Base-by-base conservation (phyloP, 176 grass and related monocot species). In the Lolium perenne region DNA sequence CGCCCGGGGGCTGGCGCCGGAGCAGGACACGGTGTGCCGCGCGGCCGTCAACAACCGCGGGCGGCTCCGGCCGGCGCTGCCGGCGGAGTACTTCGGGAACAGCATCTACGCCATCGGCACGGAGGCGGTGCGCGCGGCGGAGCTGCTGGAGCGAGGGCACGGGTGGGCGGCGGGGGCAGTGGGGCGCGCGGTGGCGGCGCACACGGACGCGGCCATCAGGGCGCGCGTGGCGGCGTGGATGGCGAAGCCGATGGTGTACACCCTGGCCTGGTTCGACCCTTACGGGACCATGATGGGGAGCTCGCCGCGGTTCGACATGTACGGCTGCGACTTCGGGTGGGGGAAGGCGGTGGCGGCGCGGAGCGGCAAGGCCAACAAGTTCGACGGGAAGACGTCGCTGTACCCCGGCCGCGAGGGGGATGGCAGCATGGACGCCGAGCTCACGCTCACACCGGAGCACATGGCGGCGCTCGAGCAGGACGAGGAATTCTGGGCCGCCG, bases 351-450 rank as follows among this genome's bases (percentile, higher is more conserved):
- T 71, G 67, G 67, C 67, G 67, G 67, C 38, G 0, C 18, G 18
- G 38, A 71, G 67, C 67, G 67, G 67, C 67, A 43, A 71, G 16
- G 67, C 67, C 4, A 71, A 71, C 38, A 71, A 71, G 38, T 43
- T 71, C 12, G 61, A 64, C 23, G 61, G 61, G 4, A 64, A 64
- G 61, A 64, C 25, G 61, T 64, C 25, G 61, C 38, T 71, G 67
- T 71, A 71, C 18, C 67, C 67, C 38, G 9, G 17, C 38, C 17
- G 17, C 3, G 67, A 71, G 17, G 67, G 66, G 1, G 66, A 8
- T 1, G 66, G 67, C 67, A 71, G 67, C 67, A 45, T 71, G 8
- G 67, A 71, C 38, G 67, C 67, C 8, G 67, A 71, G 38, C 38
- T 71, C 38, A 43, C 67, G 18, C 67, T 71, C 8, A 71, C 67